Conservation (phyloP, 345 rosid species). For the Clausena lansium region DNA sequence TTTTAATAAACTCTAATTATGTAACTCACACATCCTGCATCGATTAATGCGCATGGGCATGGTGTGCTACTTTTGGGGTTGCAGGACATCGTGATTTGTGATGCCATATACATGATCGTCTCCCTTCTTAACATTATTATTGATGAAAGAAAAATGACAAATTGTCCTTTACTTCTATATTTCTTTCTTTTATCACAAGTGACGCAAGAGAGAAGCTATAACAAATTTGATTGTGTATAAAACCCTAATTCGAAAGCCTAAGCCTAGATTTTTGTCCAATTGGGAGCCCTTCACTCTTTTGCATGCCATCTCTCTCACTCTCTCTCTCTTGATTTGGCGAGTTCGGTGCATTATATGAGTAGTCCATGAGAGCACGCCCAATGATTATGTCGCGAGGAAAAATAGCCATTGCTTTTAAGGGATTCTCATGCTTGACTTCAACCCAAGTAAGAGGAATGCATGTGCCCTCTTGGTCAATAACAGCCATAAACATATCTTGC, state of each 20-base stretch:
- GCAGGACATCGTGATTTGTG: background rate
- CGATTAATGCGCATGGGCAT: constrained; percentile 29
- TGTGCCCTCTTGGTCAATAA: constrained; percentile 20
- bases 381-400: constrained; percentile 43
- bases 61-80: constrained; percentile 14
- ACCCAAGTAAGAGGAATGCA: constrained; percentile 27
- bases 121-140: background rate
- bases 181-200: constrained; percentile 17
- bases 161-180: background rate
- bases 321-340: background rate
- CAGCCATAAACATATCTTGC: constrained; percentile 25
- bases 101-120: background rate
- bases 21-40: constrained; percentile 23
- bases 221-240: background rate
- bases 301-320: constrained; percentile 11
- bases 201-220: constrained; percentile 7
- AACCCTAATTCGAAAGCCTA: constrained; percentile 15
- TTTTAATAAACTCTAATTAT: constrained; percentile 31
- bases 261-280: background rate
- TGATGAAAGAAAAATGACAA: background rate
- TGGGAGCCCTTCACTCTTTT: background rate
- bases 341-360: constrained; percentile 21
- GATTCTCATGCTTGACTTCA: constrained; percentile 38
- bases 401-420: constrained; percentile 41
- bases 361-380: constrained; percentile 50